These are phyloP conservation scores for Peltaster fructicola DNA, from an alignment of 2,329 filamentous ascomycete species.

Conservation along the genomic window DNA sequence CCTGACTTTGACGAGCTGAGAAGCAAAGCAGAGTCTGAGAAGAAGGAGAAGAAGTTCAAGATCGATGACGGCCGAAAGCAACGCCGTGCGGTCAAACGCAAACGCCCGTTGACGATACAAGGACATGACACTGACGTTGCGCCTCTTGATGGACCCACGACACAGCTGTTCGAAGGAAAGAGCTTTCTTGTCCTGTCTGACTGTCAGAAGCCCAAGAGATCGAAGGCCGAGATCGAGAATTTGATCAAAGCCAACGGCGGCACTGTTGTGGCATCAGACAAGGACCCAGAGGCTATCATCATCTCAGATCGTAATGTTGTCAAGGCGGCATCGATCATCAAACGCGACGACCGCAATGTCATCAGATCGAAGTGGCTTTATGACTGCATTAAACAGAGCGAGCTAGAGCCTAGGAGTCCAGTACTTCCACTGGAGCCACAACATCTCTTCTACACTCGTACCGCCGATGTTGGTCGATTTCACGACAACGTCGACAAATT, in stretches of 20 bases:
- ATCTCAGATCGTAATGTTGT: constrained; percentile 65
- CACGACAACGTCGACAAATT: constrained; percentile 53
- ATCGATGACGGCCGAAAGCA: constrained; percentile 51
- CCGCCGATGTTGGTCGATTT: constrained; percentile 34
- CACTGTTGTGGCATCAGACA: constrained; percentile 55
- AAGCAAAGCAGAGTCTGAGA: constrained; percentile 48
- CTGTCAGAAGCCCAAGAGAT: constrained; percentile 52
- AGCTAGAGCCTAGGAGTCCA: constrained; percentile 27
- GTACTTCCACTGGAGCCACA: constrained; percentile 43
- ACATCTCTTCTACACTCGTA: constrained; percentile 56
- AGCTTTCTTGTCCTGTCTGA: constrained; percentile 73
- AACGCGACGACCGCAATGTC: constrained; percentile 51
- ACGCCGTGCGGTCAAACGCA: constrained; percentile 38
- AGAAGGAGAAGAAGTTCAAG: constrained; percentile 55
- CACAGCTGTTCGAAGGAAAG: constrained; percentile 54
- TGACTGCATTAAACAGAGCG: constrained; percentile 53
- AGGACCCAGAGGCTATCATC: constrained; percentile 46
- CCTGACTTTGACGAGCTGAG: constrained; percentile 62
- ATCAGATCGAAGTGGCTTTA: constrained; percentile 67
- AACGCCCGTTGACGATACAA: constrained; percentile 56
- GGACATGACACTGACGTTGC: constrained; percentile 43
- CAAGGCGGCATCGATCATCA: constrained; percentile 69
- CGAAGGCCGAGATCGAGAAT: constrained; percentile 62
- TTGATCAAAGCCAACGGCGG: constrained; percentile 75
- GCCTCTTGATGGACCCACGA: constrained; percentile 39